These are phyloP conservation scores for Malus fusca DNA, from an alignment of 306 rosid genomes.

Conservation along the genomic window DNA sequence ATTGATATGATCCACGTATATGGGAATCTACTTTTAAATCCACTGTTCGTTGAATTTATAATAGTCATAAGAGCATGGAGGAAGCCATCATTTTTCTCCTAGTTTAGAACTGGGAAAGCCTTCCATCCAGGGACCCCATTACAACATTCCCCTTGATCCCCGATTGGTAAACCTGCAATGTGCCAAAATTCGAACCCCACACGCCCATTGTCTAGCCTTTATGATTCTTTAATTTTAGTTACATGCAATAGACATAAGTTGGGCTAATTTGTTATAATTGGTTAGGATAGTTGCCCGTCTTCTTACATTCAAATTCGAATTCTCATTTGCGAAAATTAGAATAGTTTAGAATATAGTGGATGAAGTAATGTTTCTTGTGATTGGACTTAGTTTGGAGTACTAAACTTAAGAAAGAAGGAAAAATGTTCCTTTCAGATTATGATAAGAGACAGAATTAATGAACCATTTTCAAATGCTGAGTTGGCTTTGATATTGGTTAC, in stretches of 20 bases:
- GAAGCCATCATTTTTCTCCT: background rate
- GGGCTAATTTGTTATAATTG: background rate
- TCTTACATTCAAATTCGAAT: no score
- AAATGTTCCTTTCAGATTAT: background rate
- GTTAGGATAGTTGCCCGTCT: no score
- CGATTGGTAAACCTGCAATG: background rate
- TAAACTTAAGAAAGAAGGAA: background rate
- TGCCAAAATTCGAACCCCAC: background rate
- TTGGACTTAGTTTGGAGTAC: background rate
- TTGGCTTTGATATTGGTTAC: background rate
- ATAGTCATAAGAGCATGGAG: background rate
- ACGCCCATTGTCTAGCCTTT: background rate
- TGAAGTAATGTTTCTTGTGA: background rate
- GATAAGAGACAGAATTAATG: background rate
- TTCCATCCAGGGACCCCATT: background rate
- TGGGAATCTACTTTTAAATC: slow-evolving; percentile 44
- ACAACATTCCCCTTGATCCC: background rate
- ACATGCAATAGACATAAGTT: background rate
- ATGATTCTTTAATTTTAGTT: background rate
- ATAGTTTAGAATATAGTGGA: background rate
- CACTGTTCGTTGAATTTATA: background rate
- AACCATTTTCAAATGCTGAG: background rate
- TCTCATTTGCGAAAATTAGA: background rate
- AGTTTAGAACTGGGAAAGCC: background rate
- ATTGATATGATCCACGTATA: slow-evolving; percentile 24